A percentile compares a stretch with the other conserved stretches of the same genome.
Conservation (phyloP, 257 asterid species). For the Buddleja alternifolia region DNA sequence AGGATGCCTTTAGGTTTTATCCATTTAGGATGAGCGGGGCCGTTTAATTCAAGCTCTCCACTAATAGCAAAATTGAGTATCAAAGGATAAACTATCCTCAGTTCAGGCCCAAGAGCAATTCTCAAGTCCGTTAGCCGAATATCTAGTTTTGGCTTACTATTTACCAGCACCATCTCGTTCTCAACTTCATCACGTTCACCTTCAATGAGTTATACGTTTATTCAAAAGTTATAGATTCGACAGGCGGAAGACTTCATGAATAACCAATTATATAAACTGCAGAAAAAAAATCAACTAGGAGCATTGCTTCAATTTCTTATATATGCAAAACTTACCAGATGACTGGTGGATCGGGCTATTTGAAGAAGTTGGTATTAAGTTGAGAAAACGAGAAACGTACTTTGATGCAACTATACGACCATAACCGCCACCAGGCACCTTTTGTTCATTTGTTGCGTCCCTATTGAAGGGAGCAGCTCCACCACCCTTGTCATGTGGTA, state of each 20-base stretch:
- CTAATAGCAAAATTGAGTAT: slow-evolving; percentile 95
- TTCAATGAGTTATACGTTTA: slow-evolving; percentile 38
- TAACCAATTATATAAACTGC: not conserved
- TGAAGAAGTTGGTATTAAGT: slow-evolving; percentile 78
- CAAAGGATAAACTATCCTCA: slow-evolving; percentile 90
- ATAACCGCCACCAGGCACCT: slow-evolving; percentile 67
- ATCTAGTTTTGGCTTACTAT: slow-evolving; percentile 82
- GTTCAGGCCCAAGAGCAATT: slow-evolving; percentile 90
- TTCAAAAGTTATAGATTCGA: slow-evolving; percentile 25
- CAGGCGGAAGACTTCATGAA: slow-evolving; percentile 22
- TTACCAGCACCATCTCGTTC: slow-evolving; percentile 72
- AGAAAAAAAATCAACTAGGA: slow-evolving; percentile 12
- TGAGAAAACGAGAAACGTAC: slow-evolving; percentile 90
- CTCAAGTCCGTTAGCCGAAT: slow-evolving; percentile 79
- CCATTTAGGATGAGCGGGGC: slow-evolving; percentile 90
- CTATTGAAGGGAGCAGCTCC: slow-evolving; percentile 78
- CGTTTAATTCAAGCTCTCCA: slow-evolving; percentile 97
- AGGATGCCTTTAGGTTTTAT: slow-evolving; percentile 91
- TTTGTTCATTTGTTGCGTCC: slow-evolving; percentile 54
- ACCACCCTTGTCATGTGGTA: slow-evolving; percentile 96
- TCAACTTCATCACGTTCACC: slow-evolving; percentile 78
- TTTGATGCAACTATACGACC: slow-evolving; percentile 88
- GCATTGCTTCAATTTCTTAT: slow-evolving; percentile 16
- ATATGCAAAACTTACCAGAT: slow-evolving; percentile 63
- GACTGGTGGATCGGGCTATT: slow-evolving; percentile 57